Conservation (phyloP, 2,329 filamentous ascomycete genomes). For the Basipetospora chlamydospora region DNA sequence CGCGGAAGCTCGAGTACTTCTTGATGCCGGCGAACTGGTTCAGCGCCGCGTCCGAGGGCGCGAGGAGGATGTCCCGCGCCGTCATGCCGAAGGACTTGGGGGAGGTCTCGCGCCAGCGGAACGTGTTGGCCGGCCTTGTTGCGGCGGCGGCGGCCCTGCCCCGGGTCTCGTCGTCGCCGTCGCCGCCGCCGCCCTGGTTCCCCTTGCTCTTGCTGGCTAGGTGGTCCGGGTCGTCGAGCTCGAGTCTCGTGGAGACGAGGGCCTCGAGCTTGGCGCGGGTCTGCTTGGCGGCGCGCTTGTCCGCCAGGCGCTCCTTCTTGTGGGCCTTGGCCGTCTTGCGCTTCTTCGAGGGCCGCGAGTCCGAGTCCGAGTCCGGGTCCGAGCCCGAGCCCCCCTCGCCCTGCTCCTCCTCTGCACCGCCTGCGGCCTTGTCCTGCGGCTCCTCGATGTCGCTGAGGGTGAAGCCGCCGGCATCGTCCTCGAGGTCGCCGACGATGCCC, state of each 20-base stretch:
- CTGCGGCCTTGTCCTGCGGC: conserved; percentile 21
- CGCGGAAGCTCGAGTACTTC: conserved; percentile 82
- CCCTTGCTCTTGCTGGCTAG: conserved; percentile 31
- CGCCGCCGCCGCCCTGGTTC: conserved; percentile 8
- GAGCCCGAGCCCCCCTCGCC: conserved; percentile 21
- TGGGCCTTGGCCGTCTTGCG: conserved; percentile 45
- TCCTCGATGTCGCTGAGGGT: conserved; percentile 40
- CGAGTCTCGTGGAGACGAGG: conserved; percentile 68
- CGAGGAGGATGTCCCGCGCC: conserved; percentile 73
- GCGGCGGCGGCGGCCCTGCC: conserved; percentile 23
- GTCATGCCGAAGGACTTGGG: conserved; percentile 84
- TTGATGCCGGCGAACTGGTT: conserved; percentile 90
- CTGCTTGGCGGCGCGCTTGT: conserved; percentile 59
- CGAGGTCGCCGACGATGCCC: conserved; percentile 77
- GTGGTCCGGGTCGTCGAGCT: conserved; percentile 52
- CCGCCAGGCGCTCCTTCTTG: conserved; percentile 41
- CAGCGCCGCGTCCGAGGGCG: conserved; percentile 70
- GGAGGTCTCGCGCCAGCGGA: conserved; percentile 91
- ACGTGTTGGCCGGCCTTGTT: conserved; percentile 28
- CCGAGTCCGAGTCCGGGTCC: conserved; percentile 25
- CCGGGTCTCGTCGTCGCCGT: conserved; percentile 8
- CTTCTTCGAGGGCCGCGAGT: conserved; percentile 33
- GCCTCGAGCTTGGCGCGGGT: conserved; percentile 75
- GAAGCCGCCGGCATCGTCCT: conserved; percentile 47
- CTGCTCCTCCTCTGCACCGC: conserved; percentile 20